Evolutionary conservation across 805 yeast species (phyloP), one percentile per base, ranked within the genome.

Genomic region (Yarrowia alimentaria): DNA sequence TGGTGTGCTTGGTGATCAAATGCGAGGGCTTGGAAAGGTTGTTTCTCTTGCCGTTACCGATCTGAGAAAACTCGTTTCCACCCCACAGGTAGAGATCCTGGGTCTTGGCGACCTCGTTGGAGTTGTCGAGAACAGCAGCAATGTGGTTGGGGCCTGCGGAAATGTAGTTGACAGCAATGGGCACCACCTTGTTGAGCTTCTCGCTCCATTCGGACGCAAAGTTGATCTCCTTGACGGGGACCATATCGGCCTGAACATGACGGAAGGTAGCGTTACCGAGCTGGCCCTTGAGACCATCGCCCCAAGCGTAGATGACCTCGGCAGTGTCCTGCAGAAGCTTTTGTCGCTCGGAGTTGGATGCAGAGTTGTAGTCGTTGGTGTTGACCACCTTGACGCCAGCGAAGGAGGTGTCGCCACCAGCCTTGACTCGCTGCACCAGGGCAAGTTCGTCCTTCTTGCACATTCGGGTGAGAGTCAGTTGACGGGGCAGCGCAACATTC

Each of bases 241-340:
- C 68, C 6, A 96, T 96, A 38, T 74, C 74, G 14, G 78, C 69
- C 61, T 81, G 85, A 13, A 85, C 81, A 64, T 89, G 96, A 26
- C 82, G 68, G 64, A 74, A 89, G 52, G 81, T 74, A 12, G 87
- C 88, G 35, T 78, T 76, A 18, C 97, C 99, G 51, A 89, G 71
- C 66, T 88, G 94, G 13, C 98, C 99, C 59, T 78, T 75, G 48
- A 83, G 64, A 5, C 97, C 96, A 60, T 81, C 80, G 16, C 99
- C 99, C 70, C 89, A 82, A 3, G 87, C 73, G 56, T 83, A 64
- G 4, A 76, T 22, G 14, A 30, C 49, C 28, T 45, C 37, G 16
- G 52, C 28, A 12, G 42, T 24, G 21, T 30, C n/a, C 17, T 30
- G 22, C n/a, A 43, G 29, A 28, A 28, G 24, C 33, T 40, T 40